These are phyloP conservation scores for Diphasiastrum complanatum DNA, from an alignment of 83 land plant species.

Conservation along the genomic window DNA sequence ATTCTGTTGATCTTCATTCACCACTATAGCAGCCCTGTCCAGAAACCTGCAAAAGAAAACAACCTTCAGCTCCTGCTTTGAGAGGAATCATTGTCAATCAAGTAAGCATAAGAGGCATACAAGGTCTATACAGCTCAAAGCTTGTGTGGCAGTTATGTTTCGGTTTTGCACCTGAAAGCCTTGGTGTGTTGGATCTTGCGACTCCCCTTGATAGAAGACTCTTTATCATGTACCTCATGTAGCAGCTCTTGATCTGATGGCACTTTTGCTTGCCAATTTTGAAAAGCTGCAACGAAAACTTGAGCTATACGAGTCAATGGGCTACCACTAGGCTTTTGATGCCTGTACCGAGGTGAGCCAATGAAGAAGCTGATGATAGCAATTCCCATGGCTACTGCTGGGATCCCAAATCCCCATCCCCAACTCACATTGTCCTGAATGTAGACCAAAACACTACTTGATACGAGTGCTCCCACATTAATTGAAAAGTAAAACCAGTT, in stretches of 20 bases:
- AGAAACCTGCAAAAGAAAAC: slow-evolving; percentile 1
- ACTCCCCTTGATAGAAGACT: slow-evolving; percentile 2
- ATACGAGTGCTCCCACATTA: not conserved
- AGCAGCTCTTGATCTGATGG: not conserved
- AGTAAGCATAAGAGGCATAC: not conserved
- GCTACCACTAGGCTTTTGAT: not conserved
- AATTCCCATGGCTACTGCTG: not conserved
- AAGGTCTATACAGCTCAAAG: not conserved
- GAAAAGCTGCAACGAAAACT: slow-evolving; percentile 1
- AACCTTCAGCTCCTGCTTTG: not conserved
- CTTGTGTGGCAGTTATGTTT: too few species aligned
- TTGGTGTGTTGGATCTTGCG: slow-evolving; percentile 8
- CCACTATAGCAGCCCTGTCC: slow-evolving; percentile 5
- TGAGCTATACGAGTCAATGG: slow-evolving; percentile 3
- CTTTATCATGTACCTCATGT: slow-evolving; percentile 3
- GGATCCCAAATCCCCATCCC: too few species aligned
- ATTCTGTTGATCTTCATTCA: not conserved
- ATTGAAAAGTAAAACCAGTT: too few species aligned
- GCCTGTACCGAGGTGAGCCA: not conserved
- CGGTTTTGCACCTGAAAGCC: slow-evolving; percentile 1
- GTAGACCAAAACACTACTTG: not conserved
- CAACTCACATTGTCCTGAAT: not conserved
- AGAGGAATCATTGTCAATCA: not conserved
- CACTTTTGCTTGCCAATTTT: not conserved
- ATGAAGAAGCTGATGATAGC: slow-evolving; percentile 1